phyloP scores from a whole-genome alignment of 2,329 filamentous ascomycete species.

The Pseudogymnoascus sp. region DNA sequence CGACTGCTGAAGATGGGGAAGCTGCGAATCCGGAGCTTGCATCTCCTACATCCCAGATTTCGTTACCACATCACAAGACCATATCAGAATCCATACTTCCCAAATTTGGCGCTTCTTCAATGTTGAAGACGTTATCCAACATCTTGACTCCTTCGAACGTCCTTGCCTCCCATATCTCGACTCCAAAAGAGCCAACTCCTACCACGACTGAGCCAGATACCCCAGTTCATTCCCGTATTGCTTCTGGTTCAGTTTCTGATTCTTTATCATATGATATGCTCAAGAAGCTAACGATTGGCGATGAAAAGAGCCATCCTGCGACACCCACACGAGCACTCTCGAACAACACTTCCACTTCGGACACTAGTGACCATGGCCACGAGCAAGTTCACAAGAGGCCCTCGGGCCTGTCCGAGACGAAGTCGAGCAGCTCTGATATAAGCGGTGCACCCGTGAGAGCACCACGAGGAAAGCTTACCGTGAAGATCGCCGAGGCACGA shows the following conservation, averaged over 20 bases:
- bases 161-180: slow-evolving; percentile 60
- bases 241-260: slow-evolving; percentile 37
- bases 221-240: slow-evolving; percentile 40
- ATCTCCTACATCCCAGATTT: slow-evolving; percentile 3
- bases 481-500: slow-evolving; percentile 80
- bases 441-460: slow-evolving; percentile 55
- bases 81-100: slow-evolving; percentile 35
- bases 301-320: slow-evolving; percentile 81
- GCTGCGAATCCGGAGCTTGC: slow-evolving; percentile 25
- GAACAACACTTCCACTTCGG: slow-evolving; percentile 43
- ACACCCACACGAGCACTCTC: slow-evolving; percentile 79
- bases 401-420: slow-evolving; percentile 35
- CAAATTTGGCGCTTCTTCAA: slow-evolving; percentile 34
- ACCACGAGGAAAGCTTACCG: slow-evolving; percentile 78
- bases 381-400: slow-evolving; percentile 18
- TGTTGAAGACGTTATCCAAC: slow-evolving; percentile 52
- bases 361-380: slow-evolving; percentile 28
- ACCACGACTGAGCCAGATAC: slow-evolving; percentile 44
- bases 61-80: slow-evolving; percentile 30
- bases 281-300: slow-evolving; percentile 83
- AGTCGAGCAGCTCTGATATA: slow-evolving; percentile 23
- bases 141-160: slow-evolving; percentile 55
- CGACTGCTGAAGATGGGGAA: slow-evolving; percentile 32
- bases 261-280: slow-evolving; percentile 60
- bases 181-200: slow-evolving; percentile 48